phyloP scores from a whole-genome alignment of 371 early-diverging fungal species.

The Haplosporangium sp. region DNA sequence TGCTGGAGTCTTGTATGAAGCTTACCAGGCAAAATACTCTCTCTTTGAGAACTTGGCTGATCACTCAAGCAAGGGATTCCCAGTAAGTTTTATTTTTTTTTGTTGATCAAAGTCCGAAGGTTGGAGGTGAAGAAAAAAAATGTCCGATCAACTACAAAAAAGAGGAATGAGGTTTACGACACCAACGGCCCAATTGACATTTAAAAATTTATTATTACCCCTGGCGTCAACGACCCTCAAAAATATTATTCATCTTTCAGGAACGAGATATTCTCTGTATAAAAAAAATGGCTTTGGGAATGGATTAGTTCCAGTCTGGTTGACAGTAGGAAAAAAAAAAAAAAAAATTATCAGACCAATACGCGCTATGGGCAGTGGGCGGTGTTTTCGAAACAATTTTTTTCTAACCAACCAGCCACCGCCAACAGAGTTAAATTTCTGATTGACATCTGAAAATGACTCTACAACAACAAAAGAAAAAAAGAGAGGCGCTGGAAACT shows the following conservation, averaged over 20 bases:
- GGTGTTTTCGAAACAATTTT: not conserved
- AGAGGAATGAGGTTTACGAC: not conserved
- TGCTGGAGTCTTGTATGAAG: constrained; percentile 59
- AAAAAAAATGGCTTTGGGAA: no score
- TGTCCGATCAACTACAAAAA: not conserved
- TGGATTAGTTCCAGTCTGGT: no score
- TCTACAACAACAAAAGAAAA: not conserved
- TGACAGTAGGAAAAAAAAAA: no score
- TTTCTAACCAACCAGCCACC: constrained; percentile 12
- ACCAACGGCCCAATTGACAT: not conserved
- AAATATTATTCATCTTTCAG: no score
- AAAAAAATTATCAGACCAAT: not conserved
- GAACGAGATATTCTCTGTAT: no score
- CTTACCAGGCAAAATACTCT: constrained; percentile 58
- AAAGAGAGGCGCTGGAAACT: not conserved
- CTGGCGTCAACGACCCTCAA: no score
- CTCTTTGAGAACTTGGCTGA: constrained; percentile 62
- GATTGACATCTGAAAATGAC: constrained; percentile 21
- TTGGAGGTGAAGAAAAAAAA: not conserved
- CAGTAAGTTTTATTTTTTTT: constrained; percentile 52
- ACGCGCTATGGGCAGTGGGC: not conserved
- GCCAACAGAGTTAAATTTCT: constrained; percentile 11
- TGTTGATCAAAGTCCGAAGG: not conserved
- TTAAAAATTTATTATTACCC: no score
- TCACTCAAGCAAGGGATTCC: constrained; percentile 50